Evolutionary conservation across 805 yeast genomes (phyloP).

Genomic region (Metschnikowia gelsemii): DNA sequence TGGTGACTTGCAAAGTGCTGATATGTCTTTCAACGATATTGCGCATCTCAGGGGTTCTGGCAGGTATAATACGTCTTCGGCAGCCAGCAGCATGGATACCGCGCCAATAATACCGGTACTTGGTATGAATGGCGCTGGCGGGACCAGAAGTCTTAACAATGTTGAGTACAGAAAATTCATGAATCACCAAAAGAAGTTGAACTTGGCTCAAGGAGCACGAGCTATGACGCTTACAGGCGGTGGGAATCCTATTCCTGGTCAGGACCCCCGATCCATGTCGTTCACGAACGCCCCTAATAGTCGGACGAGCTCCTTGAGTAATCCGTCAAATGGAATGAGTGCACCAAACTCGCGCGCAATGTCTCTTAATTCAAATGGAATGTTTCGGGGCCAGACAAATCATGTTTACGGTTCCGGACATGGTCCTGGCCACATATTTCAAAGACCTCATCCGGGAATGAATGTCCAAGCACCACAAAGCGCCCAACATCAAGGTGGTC

Average conservation of each 20-base stretch:
- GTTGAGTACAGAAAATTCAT: constrained; percentile 68
- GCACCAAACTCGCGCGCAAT: constrained; percentile 39
- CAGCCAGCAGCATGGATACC: constrained; percentile 45
- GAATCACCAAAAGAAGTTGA: constrained; percentile 64
- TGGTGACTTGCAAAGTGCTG: constrained; percentile 30
- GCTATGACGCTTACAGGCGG: constrained; percentile 43
- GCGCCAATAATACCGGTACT: constrained; percentile 77
- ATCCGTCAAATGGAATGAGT: constrained; percentile 20
- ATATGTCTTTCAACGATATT: constrained; percentile 62
- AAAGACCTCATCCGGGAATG: constrained; percentile 2
- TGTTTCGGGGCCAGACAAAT: constrained; percentile 8
- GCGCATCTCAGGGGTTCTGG: constrained; percentile 64
- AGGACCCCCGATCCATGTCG: constrained; percentile 35
- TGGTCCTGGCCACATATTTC: constrained; percentile 1
- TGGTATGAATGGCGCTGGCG: constrained; percentile 30
- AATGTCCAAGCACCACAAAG: neutral
- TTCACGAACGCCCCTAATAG: constrained; percentile 21
- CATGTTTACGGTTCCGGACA: neutral
- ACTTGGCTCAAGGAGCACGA: constrained; percentile 46
- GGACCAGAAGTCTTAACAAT: constrained; percentile 40
- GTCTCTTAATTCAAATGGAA: constrained; percentile 37
- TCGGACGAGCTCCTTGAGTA: constrained; percentile 25
- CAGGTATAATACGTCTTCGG: constrained; percentile 48
- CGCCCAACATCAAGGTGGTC: neutral
- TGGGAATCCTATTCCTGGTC: constrained; percentile 29